Percentiles rank a stretch among this genome's conserved stretches.
Evolutionary conservation across 768 basidiomycete genomes (phyloP).

Genomic region (Albatrellus ellisii): DNA sequence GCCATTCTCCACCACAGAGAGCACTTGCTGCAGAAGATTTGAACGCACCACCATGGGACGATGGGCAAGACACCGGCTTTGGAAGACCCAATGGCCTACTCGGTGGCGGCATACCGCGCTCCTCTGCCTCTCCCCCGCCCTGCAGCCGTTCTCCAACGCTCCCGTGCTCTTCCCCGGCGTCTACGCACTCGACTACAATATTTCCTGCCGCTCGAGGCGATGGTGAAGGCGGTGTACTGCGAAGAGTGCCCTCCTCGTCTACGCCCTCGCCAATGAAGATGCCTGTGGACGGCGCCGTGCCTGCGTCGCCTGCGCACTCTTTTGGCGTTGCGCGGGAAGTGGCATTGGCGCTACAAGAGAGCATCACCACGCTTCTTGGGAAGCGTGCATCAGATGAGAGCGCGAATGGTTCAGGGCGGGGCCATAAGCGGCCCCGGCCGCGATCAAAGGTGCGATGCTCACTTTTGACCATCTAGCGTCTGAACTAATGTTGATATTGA

Average conservation of each 20-base stretch:
- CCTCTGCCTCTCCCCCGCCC: background rate
- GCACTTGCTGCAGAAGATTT: background rate
- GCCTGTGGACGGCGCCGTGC: no score
- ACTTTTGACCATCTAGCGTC: background rate
- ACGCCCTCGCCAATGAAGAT: constrained; percentile 24
- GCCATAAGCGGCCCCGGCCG: constrained; percentile 25
- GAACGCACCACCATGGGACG: background rate
- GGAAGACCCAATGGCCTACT: background rate
- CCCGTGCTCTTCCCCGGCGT: background rate
- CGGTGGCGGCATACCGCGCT: background rate
- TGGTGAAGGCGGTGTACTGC: constrained; percentile 15
- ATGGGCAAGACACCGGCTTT: background rate
- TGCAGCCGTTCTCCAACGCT: background rate
- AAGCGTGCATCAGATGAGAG: constrained; percentile 38
- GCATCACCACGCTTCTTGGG: constrained; percentile 53
- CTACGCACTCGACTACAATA: constrained; percentile 3
- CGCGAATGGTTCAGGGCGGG: constrained; percentile 8
- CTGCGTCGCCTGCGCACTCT: background rate
- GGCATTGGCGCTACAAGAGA: constrained; percentile 53
- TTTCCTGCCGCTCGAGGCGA: background rate
- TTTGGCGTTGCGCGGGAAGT: constrained; percentile 20
- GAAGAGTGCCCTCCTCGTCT: constrained; percentile 44
- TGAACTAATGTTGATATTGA: background rate
- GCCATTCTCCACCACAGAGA: background rate
- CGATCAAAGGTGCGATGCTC: constrained; percentile 23